A percentile compares a stretch with the other conserved stretches of the same genome.
phyloP scores from a whole-genome alignment of 805 yeast genomes.

The Myxozyma vanderwaltii region DNA sequence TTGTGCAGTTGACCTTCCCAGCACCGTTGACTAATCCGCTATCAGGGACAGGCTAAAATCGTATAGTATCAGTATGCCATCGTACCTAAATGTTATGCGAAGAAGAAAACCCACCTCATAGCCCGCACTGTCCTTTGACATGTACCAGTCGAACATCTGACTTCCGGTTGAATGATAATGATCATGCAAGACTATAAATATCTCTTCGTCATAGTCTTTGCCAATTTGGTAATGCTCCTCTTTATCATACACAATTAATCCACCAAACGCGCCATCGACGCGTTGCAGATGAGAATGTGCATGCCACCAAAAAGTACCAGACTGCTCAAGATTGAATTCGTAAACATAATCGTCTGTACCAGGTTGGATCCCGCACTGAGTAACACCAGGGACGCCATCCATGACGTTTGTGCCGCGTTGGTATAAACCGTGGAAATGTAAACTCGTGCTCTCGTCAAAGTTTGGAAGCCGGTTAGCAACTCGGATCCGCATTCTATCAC shows the following conservation, averaged over 20 bases:
- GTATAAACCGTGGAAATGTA: constrained; percentile 58
- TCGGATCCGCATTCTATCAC: constrained; percentile 44
- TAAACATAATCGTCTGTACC: constrained; percentile 47
- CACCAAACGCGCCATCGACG: constrained; percentile 67
- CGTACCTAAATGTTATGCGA: background rate
- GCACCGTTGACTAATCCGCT: constrained; percentile 18
- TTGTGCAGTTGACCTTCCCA: constrained; percentile 17
- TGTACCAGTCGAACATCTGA: constrained; percentile 10
- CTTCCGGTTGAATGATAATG: constrained; percentile 16
- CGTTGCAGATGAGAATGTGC: constrained; percentile 61
- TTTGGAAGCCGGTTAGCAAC: constrained; percentile 44
- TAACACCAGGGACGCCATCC: constrained; percentile 56
- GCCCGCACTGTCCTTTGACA: constrained; percentile 11
- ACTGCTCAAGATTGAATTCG: constrained; percentile 48
- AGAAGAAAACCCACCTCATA: constrained; percentile 8
- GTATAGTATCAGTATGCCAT: background rate
- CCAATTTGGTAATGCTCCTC: constrained; percentile 6
- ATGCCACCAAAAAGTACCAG: constrained; percentile 61
- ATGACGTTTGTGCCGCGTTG: constrained; percentile 52
- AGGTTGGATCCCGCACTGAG: constrained; percentile 54
- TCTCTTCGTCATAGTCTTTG: constrained; percentile 21
- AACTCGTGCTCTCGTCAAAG: constrained; percentile 43
- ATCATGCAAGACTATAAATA: constrained; percentile 14
- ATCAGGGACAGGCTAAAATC: constrained; percentile 20
- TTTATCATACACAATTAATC: constrained; percentile 72